Base-by-base conservation (phyloP, 768 basidiomycete species). In the Cystobasidium onofrii region DNA sequence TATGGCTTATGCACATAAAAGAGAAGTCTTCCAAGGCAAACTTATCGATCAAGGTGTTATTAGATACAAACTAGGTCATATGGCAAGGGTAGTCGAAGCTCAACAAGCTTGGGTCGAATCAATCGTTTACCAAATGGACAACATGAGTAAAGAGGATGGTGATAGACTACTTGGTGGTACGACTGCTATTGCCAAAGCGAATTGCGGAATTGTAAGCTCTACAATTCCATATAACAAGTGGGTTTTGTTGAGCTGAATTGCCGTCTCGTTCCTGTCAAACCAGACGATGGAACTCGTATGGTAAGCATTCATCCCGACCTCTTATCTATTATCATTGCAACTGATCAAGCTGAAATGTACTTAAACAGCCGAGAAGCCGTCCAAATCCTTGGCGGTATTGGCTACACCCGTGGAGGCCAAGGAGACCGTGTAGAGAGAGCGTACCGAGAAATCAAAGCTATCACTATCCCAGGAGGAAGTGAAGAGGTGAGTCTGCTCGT, bases 101-200 rank as follows among this genome's bases (percentile, higher is more conserved):
- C 75, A 76, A 57, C 78, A 79, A 52, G 77, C 78, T 9, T 79
- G 78, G 78, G 46, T 79, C 41, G 78, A 79, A 66, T 62, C 69
- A 55, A 34, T 78, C 63, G 36, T 78, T 31, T 79, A 76, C 64
- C 64, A 72, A 1, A 36, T 73, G 41, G 60, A 75, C 12, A 46
- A 73, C n/a, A 73, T 79, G 25, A 41, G 74, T 0, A 61, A 73
- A 20, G 73, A 44, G 27, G 74, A 75, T 2, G 77, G 61, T 18
- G 76, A 78, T 60, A n/a, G 23, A 20, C 50, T 62, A 29, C 75
- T 77, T 1, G 77, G 77, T n/a, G 78, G 78, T 1, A 70, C 69
- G 13, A 78, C 76, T 4, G 78, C 78, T 1, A 73, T 79, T 18
- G 70, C 78, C 54, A 79, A 79, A 39, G 77, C 76, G 18, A 72